These are phyloP conservation scores for Cordyceps sp. DNA, from an alignment of 2,329 filamentous ascomycete species.

Conservation along the genomic window DNA sequence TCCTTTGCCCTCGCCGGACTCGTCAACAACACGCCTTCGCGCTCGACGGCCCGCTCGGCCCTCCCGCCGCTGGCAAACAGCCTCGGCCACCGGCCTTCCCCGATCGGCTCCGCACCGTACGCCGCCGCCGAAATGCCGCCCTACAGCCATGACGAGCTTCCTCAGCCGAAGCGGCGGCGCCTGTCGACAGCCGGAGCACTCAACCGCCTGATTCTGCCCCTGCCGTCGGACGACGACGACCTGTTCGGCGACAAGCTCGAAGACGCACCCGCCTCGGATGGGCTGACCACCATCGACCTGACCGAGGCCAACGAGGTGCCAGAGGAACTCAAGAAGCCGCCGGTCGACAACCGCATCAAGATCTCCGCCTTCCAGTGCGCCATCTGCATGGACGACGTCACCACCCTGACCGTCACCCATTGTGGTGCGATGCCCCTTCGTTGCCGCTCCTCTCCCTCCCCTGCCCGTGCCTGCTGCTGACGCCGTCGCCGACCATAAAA, in stretches of 20 bases:
- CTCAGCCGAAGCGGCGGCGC: too few species aligned
- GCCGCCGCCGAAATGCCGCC: too few species aligned
- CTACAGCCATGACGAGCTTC: too few species aligned
- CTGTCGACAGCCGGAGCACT: neutral
- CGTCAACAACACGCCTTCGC: too few species aligned
- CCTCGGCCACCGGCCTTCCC: too few species aligned
- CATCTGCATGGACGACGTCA: constrained; percentile 49
- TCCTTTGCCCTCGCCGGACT: too few species aligned
- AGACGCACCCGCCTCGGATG: constrained; percentile 7
- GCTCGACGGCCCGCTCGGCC: too few species aligned
- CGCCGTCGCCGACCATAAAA: constrained; percentile 12
- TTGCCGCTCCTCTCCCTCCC: too few species aligned
- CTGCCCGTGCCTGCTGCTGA: too few species aligned
- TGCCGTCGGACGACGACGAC: constrained; percentile 10
- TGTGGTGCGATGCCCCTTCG: too few species aligned
- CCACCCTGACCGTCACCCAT: constrained; percentile 43
- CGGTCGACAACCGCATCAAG: constrained; percentile 32
- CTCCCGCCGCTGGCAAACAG: too few species aligned
- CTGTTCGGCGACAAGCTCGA: constrained; percentile 9
- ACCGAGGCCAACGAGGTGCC: constrained; percentile 26
- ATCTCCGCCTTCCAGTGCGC: constrained; percentile 44
- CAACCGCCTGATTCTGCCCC: constrained; percentile 1
- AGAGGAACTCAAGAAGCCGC: constrained; percentile 23
- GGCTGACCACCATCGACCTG: constrained; percentile 16
- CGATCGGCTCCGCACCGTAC: too few species aligned